Percentiles rank a stretch among this genome's conserved stretches.
Conservation (phyloP, 1,284 basidiomycete species). For the Cystobasidiaceae sp. region DNA sequence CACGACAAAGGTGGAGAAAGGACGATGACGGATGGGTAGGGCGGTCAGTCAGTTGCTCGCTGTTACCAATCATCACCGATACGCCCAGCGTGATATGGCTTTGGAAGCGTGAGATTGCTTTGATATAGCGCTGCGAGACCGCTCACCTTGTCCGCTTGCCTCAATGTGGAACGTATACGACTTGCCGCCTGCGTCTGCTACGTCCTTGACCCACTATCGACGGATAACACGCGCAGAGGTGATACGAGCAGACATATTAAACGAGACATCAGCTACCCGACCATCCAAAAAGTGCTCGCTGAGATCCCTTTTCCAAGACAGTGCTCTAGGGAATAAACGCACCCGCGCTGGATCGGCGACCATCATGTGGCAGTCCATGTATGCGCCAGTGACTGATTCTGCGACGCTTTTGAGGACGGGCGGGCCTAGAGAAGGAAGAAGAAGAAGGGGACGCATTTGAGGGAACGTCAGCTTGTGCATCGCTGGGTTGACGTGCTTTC, state of each 20-base stretch:
- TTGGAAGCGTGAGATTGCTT: too few species aligned
- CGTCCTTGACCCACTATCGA: constrained; percentile 85
- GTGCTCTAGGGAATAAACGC: constrained; percentile 33
- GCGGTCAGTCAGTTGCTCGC: neutral
- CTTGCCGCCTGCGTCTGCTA: constrained; percentile 88
- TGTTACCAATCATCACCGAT: too few species aligned
- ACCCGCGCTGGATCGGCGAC: constrained; percentile 88
- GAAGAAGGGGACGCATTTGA: neutral
- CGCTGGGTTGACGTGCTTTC: too few species aligned
- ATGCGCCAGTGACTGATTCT: constrained; percentile 85
- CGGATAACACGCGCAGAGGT: neutral
- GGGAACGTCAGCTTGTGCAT: too few species aligned
- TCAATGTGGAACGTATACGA: constrained; percentile 98
- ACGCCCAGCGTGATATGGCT: too few species aligned
- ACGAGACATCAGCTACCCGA: too few species aligned
- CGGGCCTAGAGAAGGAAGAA: constrained; percentile 58
- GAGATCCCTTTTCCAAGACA: neutral
- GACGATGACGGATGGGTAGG: neutral
- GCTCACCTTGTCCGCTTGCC: constrained; percentile 65
- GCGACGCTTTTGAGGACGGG: constrained; percentile 83
- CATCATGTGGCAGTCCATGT: constrained; percentile 99
- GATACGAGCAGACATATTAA: too few species aligned
- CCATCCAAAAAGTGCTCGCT: too few species aligned
- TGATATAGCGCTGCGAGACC: neutral
- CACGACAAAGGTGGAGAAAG: constrained; percentile 12